phyloP scores from a whole-genome alignment of 768 basidiomycete species.

The Gymnopilus junonius region DNA sequence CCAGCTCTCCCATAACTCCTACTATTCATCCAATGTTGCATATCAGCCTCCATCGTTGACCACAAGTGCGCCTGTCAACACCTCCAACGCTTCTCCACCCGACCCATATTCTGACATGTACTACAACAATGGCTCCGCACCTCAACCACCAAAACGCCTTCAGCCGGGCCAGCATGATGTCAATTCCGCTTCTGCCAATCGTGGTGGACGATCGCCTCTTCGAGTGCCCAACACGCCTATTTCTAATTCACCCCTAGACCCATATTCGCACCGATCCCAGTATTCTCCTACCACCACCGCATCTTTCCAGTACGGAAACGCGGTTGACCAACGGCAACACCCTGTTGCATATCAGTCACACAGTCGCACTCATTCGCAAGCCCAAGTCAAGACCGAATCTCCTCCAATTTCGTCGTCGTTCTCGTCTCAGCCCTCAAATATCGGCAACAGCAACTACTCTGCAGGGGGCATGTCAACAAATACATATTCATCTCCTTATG shows the following conservation, averaged over 20 bases:
- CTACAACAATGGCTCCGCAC: constrained; percentile 54
- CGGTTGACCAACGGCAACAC: constrained; percentile 43
- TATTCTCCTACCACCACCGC: constrained; percentile 64
- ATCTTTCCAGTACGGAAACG: constrained; percentile 52
- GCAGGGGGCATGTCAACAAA: constrained; percentile 38
- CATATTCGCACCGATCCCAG: constrained; percentile 70
- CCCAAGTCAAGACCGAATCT: constrained; percentile 40
- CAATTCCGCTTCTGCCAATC: constrained; percentile 42
- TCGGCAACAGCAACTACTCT: constrained; percentile 23
- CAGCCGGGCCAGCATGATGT: constrained; percentile 56
- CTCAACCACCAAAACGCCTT: constrained; percentile 57
- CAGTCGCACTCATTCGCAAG: constrained; percentile 59
- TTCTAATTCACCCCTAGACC: constrained; percentile 62
- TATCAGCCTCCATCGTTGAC: constrained; percentile 59
- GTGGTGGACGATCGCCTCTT: constrained; percentile 65
- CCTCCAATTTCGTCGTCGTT: constrained; percentile 58
- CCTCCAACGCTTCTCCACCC: constrained; percentile 37
- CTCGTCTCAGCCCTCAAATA: constrained; percentile 48
- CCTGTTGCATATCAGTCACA: constrained; percentile 57
- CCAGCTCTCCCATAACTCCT: constrained; percentile 48
- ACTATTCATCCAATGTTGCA: constrained; percentile 61
- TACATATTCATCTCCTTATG: constrained; percentile 52
- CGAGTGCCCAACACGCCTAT: constrained; percentile 52
- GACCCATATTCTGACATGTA: constrained; percentile 68
- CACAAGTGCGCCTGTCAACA: constrained; percentile 33